A percentile compares a stretch with the other conserved stretches of the same genome.
These are phyloP conservation scores for Tephrocybe sp. DNA, from an alignment of 768 basidiomycete genomes.

Conservation along the genomic window DNA sequence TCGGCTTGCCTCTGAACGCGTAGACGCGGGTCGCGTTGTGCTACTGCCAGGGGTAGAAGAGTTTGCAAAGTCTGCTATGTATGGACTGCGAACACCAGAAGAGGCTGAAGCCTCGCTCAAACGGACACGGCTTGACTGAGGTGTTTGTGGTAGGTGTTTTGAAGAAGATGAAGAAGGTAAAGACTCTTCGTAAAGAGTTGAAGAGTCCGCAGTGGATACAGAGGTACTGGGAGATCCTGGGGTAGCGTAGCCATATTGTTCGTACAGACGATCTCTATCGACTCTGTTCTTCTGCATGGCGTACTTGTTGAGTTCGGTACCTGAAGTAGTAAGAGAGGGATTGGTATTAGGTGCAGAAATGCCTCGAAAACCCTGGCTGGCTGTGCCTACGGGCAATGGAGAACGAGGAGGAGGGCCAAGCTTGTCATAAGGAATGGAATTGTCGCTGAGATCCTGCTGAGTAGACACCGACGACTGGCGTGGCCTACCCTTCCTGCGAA, in stretches of 20 bases:
- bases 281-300: slow-evolving; percentile 45
- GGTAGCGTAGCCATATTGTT: slow-evolving; percentile 32
- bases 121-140: slow-evolving; percentile 39
- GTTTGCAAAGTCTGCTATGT: slow-evolving; percentile 52
- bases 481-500: slow-evolving; percentile 60
- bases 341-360: slow-evolving; percentile 87
- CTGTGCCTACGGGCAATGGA: slow-evolving; percentile 54
- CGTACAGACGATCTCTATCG: slow-evolving; percentile 56
- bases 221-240: slow-evolving; percentile 52
- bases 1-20: slow-evolving; percentile 56
- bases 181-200: slow-evolving; percentile 55
- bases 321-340: slow-evolving; percentile 68
- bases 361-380: slow-evolving; percentile 54
- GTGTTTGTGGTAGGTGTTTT: slow-evolving; percentile 27
- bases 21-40: slow-evolving; percentile 48
- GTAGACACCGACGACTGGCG: slow-evolving; percentile 61
- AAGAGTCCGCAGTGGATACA: slow-evolving; percentile 53
- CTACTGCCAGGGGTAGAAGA: slow-evolving; percentile 23
- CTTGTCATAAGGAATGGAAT: slow-evolving; percentile 73
- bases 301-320: slow-evolving; percentile 69
- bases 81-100: slow-evolving; percentile 47
- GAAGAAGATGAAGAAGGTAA: slow-evolving; percentile 28
- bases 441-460: slow-evolving; percentile 60
- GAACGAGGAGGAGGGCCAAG: slow-evolving; percentile 54
- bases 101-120: slow-evolving; percentile 57